phyloP scores from a whole-genome alignment of 2,329 filamentous ascomycete genomes.

The Colletotrichum theobromicola region DNA sequence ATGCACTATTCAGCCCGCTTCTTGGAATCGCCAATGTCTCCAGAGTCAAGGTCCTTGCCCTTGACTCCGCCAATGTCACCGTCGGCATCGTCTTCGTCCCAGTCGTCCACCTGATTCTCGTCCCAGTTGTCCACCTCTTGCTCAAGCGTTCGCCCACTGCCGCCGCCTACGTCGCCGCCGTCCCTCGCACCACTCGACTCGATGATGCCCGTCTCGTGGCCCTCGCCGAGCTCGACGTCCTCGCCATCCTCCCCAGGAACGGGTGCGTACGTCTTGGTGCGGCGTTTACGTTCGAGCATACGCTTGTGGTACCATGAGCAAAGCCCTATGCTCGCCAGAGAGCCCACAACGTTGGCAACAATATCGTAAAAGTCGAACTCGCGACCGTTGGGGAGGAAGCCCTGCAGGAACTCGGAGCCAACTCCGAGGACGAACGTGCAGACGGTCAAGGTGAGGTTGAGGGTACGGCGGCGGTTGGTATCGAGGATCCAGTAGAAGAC shows the following conservation, averaged over 20 bases:
- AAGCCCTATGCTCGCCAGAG: constrained; percentile 70
- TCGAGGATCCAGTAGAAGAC: constrained; percentile 98
- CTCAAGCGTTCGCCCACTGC: constrained; percentile 58
- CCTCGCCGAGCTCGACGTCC: constrained; percentile 81
- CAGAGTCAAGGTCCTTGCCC: constrained; percentile 28
- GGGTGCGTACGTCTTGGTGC: constrained; percentile 73
- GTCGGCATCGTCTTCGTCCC: constrained; percentile 56
- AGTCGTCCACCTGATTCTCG: constrained; percentile 72
- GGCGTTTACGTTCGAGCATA: constrained; percentile 87
- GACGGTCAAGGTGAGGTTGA: constrained; percentile 82
- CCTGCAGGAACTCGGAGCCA: constrained; percentile 79
- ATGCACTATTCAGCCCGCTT: constrained; percentile 36
- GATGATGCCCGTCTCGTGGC: constrained; percentile 71
- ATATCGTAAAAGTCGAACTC: constrained; percentile 83
- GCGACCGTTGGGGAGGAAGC: constrained; percentile 74
- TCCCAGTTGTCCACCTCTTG: constrained; percentile 94
- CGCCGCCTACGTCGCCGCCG: constrained; percentile 20
- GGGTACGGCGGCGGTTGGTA: constrained; percentile 81
- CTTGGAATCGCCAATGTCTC: constrained; percentile 30
- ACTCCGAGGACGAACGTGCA: constrained; percentile 76
- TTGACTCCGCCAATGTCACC: constrained; percentile 32
- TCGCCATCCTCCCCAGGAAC: constrained; percentile 68
- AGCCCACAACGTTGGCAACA: constrained; percentile 84
- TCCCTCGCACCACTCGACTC: constrained; percentile 26
- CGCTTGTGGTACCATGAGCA: constrained; percentile 94